These are phyloP conservation scores for Decorospora gaudefroyi DNA, from an alignment of 2,329 filamentous ascomycete species.

Conservation along the genomic window DNA sequence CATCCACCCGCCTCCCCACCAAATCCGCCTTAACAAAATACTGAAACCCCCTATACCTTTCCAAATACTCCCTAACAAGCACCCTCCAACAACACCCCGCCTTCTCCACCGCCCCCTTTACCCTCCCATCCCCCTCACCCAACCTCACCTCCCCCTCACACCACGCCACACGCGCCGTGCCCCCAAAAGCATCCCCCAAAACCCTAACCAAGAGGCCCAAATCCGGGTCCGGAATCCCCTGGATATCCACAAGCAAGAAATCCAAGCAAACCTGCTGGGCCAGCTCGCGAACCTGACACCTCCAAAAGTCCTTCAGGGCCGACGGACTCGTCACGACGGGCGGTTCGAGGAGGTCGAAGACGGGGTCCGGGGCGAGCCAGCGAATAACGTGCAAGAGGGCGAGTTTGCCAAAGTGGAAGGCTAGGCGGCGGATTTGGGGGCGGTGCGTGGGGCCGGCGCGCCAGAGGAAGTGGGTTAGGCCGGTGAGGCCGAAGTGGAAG, in stretches of 20 bases:
- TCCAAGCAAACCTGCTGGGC: slow-evolving; percentile 29
- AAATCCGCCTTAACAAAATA: slow-evolving; percentile 20
- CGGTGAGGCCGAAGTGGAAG: slow-evolving; percentile 33
- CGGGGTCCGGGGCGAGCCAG: slow-evolving; percentile 36
- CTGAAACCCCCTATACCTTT: slow-evolving; percentile 13
- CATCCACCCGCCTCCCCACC: slow-evolving; percentile 7
- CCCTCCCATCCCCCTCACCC: slow-evolving; percentile 7
- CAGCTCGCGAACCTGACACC: slow-evolving; percentile 39
- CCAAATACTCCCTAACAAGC: slow-evolving; percentile 20
- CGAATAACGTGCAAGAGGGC: slow-evolving; percentile 38
- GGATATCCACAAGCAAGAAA: slow-evolving; percentile 33
- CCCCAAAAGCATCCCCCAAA: slow-evolving; percentile 24
- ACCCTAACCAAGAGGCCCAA: slow-evolving; percentile 33
- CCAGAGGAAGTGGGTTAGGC: slow-evolving; percentile 30
- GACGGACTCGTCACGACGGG: slow-evolving; percentile 25
- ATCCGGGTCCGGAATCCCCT: slow-evolving; percentile 20
- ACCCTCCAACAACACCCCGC: slow-evolving; percentile 31
- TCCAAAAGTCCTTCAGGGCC: slow-evolving; percentile 37
- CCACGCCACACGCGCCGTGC: slow-evolving; percentile 17
- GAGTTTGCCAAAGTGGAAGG: slow-evolving; percentile 23
- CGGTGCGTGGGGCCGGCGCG: slow-evolving; percentile 30
- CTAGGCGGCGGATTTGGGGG: slow-evolving; percentile 24
- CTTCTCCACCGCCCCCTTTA: slow-evolving; percentile 5
- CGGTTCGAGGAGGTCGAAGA: slow-evolving; percentile 37
- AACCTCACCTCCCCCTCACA: slow-evolving; percentile 2